Evolutionary conservation across 306 rosid species (phyloP).

Genomic region (Macrotyloma uniflorum): DNA sequence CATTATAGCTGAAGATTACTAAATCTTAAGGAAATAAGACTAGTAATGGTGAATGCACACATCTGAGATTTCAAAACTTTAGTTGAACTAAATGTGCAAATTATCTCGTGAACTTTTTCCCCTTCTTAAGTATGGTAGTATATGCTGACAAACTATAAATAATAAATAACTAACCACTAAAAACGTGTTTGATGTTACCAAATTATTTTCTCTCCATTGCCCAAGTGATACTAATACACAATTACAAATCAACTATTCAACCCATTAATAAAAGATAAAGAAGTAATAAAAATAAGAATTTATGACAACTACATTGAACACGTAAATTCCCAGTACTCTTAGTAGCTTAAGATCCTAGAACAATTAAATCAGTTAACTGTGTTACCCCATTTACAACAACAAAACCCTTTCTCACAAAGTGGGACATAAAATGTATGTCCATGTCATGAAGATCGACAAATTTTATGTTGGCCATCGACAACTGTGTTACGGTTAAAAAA

Average conservation of each 20-base stretch:
- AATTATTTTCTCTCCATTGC: conserved; percentile 12
- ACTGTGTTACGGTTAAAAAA: neutral
- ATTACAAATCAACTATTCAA: too few relatives aligned
- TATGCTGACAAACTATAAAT: neutral
- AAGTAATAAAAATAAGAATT: neutral
- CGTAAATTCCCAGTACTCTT: neutral
- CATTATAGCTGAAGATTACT: conserved; percentile 30
- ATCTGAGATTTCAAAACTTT: neutral
- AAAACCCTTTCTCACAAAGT: neutral
- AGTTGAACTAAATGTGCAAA: neutral
- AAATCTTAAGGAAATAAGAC: neutral
- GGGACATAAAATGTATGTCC: neutral
- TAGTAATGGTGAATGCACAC: neutral
- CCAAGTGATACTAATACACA: neutral
- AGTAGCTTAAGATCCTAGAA: conserved; percentile 3
- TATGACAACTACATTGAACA: conserved; percentile 6
- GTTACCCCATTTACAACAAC: neutral
- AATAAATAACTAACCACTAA: neutral
- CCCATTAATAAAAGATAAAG: neutral
- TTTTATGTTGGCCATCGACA: neutral
- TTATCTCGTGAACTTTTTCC: neutral
- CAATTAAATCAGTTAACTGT: neutral
- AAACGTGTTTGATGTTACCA: neutral
- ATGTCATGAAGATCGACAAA: neutral
- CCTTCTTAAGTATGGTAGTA: neutral